These are phyloP conservation scores for Metschnikowia chrysomelidarum DNA, from an alignment of 805 yeast genomes.

Conservation along the genomic window DNA sequence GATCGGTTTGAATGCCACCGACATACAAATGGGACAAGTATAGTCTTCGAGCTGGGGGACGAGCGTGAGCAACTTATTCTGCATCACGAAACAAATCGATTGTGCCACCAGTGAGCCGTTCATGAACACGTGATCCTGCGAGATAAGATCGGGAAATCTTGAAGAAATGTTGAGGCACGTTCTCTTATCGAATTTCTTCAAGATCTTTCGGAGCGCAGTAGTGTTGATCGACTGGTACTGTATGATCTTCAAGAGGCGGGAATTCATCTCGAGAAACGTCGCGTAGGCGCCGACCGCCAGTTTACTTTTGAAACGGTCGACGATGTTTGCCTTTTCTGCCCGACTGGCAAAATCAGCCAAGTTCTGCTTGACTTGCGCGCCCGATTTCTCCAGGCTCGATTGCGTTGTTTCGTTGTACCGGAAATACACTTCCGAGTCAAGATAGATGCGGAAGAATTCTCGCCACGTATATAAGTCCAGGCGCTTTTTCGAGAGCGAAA, in stretches of 20 bases:
- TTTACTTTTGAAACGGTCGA: constrained; percentile 45
- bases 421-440: constrained; percentile 66
- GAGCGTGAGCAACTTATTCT: constrained; percentile 50
- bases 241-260: constrained; percentile 52
- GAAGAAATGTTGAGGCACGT: constrained; percentile 52
- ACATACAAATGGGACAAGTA: constrained; percentile 69
- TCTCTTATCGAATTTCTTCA: constrained; percentile 74
- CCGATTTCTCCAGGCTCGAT: constrained; percentile 44
- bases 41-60: constrained; percentile 77
- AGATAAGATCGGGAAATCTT: constrained; percentile 45
- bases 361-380: constrained; percentile 45
- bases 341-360: constrained; percentile 39
- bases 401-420: constrained; percentile 44
- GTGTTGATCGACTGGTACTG: constrained; percentile 62
- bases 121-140: constrained; percentile 41
- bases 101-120: constrained; percentile 51
- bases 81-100: constrained; percentile 54
- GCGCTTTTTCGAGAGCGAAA: constrained; percentile 30
- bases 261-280: constrained; percentile 52
- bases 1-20: constrained; percentile 71
- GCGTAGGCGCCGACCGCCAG: constrained; percentile 45
- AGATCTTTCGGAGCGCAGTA: constrained; percentile 63
- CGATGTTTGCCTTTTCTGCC: constrained; percentile 36
- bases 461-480: constrained; percentile 70
- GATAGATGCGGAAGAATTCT: constrained; percentile 59